phyloP scores from a whole-genome alignment of 106 monocot genomes.

The Ottelia alismoides region DNA sequence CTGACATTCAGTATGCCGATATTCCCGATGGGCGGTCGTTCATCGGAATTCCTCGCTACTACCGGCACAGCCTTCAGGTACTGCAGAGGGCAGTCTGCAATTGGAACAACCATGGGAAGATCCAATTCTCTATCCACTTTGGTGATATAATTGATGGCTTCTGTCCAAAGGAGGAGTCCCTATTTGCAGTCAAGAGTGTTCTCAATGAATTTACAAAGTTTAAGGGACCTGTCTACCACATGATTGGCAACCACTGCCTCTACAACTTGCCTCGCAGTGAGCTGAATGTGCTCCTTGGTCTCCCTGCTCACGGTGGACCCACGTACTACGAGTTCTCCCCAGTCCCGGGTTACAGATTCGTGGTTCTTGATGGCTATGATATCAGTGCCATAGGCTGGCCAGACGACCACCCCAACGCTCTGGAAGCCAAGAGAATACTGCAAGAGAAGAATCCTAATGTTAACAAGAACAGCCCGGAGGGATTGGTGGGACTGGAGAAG shows the following conservation, averaged over 20 bases:
- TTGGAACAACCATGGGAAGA: slow-evolving; percentile 34
- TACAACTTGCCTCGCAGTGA: slow-evolving; percentile 67
- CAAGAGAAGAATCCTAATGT: slow-evolving; percentile 67
- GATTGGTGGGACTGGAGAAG: slow-evolving; percentile 43
- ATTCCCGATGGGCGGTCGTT: slow-evolving; percentile 66
- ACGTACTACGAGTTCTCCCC: slow-evolving; percentile 78
- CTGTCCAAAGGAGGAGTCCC: slow-evolving; percentile 59
- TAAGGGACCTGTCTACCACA: slow-evolving; percentile 58
- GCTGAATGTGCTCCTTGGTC: slow-evolving; percentile 37
- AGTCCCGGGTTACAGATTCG: background rate
- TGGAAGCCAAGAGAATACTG: slow-evolving; percentile 35
- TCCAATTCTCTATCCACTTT: slow-evolving; percentile 54
- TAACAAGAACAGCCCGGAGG: slow-evolving; percentile 66
- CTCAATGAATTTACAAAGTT: slow-evolving; percentile 62
- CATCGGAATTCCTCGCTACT: slow-evolving; percentile 44
- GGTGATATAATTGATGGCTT: slow-evolving; percentile 81
- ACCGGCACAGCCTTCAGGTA: slow-evolving; percentile 55
- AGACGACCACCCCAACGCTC: slow-evolving; percentile 39
- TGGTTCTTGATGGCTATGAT: slow-evolving; percentile 26
- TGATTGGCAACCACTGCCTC: slow-evolving; percentile 92
- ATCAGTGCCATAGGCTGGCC: slow-evolving; percentile 74
- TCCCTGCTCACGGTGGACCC: slow-evolving; percentile 24
- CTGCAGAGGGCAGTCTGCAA: slow-evolving; percentile 42
- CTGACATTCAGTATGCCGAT: slow-evolving; percentile 64
- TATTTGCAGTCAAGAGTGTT: slow-evolving; percentile 34